Base-by-base conservation (phyloP, 352 stramenopile genomes). In the Globisporangium splendens region DNA sequence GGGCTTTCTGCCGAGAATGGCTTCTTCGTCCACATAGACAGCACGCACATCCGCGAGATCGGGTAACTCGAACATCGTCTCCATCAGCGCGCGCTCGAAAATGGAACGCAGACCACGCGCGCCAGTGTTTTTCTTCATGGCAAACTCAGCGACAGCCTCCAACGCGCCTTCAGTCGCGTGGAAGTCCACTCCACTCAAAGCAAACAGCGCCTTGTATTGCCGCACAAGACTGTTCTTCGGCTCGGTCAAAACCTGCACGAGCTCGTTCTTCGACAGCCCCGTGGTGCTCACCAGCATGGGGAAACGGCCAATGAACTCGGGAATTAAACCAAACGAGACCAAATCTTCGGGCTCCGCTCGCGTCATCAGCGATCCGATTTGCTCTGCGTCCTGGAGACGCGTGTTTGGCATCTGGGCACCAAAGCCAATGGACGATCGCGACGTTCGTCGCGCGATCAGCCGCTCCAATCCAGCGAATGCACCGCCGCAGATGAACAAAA, bases 401-500 rank as follows among this genome's bases (percentile, higher is more conserved):
- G 80, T 91, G 60, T 88, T 89, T 24, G 69, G 78, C 86, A 99
- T 97, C 60, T 97, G 89, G 22, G 96, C 96, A 22, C 91, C 93
- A 80, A 99, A 99, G 35, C 96, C 96, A 67, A 99, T 99, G n/a
- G 89, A 98, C 38, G 95, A 85, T 17, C 82, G 85, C 44, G 95
- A 86, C 54, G 96, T 98, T 48, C 96, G 82, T n/a, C 87, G 73
- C 31, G 95, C 94, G 1, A 99, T 90, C 50, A 98, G 91, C 39
- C 96, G 77, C 73, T 99, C 96, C 24, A 99, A 73, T 3, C 96
- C 96, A 3, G 93, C 89, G 67, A 99, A 99, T 20, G 97, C 97
- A 10, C 97, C 97, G 39, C 96, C 96, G 70, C 95, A 98, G 66
- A 99, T 99, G 73, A 99, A 99, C 43, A 99, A 73, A 58, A 99